A percentile compares a stretch with the other conserved stretches of the same genome.
phyloP scores from a whole-genome alignment of 139 green algal species.

The Gonium pectorale region DNA sequence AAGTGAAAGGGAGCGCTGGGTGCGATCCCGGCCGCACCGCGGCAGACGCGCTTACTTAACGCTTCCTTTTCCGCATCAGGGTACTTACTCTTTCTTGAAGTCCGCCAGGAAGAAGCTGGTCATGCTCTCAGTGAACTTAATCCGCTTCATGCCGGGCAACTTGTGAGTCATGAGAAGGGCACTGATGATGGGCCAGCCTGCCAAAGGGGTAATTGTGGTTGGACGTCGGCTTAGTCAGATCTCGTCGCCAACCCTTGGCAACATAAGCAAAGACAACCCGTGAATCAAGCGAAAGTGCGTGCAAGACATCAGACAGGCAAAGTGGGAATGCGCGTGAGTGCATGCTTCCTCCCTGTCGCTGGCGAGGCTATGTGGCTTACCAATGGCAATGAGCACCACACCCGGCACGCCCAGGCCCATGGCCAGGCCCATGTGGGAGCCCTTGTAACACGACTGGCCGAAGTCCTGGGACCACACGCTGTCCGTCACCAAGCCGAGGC shows the following conservation, averaged over 20 bases:
- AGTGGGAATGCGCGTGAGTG: too few relatives aligned
- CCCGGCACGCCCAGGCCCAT: constrained; percentile 31
- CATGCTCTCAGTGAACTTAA: constrained; percentile 26
- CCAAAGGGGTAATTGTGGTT: too few relatives aligned
- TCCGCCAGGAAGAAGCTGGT: constrained; percentile 36
- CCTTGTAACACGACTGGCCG: constrained; percentile 16
- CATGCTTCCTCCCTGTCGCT: too few relatives aligned
- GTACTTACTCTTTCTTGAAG: constrained; percentile 23
- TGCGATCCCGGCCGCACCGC: too few relatives aligned
- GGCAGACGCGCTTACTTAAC: too few relatives aligned
- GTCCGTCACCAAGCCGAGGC: background rate
- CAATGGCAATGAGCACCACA: constrained; percentile 14
- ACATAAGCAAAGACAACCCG: too few relatives aligned
- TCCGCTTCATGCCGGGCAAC: constrained; percentile 11
- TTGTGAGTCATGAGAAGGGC: constrained; percentile 18
- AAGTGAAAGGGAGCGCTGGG: too few relatives aligned
- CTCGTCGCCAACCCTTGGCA: too few relatives aligned
- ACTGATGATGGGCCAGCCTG: constrained; percentile 21
- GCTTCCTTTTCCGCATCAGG: too few relatives aligned
- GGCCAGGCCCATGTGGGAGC: constrained; percentile 23
- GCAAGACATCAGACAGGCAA: too few relatives aligned
- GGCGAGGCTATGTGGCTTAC: too few relatives aligned
- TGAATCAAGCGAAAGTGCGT: too few relatives aligned
- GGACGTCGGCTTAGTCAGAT: background rate
- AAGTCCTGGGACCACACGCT: constrained; percentile 31